Conservation (phyloP, 495 filamentous ascomycete species). For the Penicillium flavigenum region DNA sequence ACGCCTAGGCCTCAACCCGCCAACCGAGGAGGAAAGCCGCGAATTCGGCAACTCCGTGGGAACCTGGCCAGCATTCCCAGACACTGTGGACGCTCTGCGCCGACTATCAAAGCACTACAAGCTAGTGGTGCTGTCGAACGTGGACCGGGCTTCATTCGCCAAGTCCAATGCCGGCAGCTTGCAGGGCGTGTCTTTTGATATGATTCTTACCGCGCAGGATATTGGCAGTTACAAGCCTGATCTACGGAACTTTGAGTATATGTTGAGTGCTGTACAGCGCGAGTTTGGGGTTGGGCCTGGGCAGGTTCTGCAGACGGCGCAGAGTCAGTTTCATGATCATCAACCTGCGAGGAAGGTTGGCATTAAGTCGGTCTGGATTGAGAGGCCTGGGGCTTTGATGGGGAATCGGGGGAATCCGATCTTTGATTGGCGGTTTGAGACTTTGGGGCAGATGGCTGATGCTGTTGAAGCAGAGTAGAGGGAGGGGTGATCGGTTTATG, state of each 20-base stretch:
- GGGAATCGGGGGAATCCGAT: constrained; percentile 47
- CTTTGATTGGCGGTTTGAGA: constrained; percentile 61
- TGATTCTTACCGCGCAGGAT: constrained; percentile 67
- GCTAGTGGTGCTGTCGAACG: constrained; percentile 68
- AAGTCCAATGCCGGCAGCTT: constrained; percentile 49
- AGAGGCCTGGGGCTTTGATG: constrained; percentile 48
- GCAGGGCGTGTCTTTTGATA: constrained; percentile 54
- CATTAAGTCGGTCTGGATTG: constrained; percentile 70
- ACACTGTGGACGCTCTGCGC: constrained; percentile 57
- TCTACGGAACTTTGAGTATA: constrained; percentile 62
- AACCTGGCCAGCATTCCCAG: constrained; percentile 60
- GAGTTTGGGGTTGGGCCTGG: constrained; percentile 55
- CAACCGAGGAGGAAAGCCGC: constrained; percentile 23
- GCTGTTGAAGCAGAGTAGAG: constrained; percentile 53
- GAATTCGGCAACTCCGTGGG: constrained; percentile 53
- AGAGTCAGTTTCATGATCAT: constrained; percentile 72
- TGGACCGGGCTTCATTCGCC: constrained; percentile 60
- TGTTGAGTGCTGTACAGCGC: constrained; percentile 53
- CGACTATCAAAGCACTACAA: constrained; percentile 57
- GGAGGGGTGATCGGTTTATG: background rate
- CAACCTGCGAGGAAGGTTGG: constrained; percentile 62
- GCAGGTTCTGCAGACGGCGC: constrained; percentile 66
- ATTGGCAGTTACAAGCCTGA: constrained; percentile 74
- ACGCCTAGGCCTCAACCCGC: constrained; percentile 35
- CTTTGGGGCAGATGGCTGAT: constrained; percentile 69